Evolutionary conservation across 23 red algal species (phyloP).

Genomic region (Gracilaria vermiculophylla): DNA sequence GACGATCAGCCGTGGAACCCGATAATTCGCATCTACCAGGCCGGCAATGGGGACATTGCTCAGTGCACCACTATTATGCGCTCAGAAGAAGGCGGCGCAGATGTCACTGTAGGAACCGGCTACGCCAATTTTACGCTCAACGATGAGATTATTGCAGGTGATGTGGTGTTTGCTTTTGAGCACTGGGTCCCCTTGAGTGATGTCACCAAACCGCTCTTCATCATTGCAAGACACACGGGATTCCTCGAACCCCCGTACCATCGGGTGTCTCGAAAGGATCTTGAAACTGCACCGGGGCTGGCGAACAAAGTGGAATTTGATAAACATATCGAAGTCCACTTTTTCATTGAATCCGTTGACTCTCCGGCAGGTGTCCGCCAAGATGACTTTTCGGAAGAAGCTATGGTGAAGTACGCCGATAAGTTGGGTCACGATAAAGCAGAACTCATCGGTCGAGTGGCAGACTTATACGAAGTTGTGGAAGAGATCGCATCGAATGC

Average conservation of each 20-base stretch:
- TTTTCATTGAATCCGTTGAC: slow-evolving; percentile 70
- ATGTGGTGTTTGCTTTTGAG: slow-evolving; percentile 80
- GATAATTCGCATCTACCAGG: slow-evolving; percentile 66
- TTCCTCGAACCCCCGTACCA: slow-evolving; percentile 69
- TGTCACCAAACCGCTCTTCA: slow-evolving; percentile 81
- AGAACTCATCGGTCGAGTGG: slow-evolving; percentile 27
- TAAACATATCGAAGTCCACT: slow-evolving; percentile 51
- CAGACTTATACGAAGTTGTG: slow-evolving; percentile 42
- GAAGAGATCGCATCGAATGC: slow-evolving; percentile 33
- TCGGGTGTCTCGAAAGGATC: slow-evolving; percentile 38
- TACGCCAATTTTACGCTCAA: slow-evolving; percentile 65
- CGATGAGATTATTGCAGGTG: slow-evolving; percentile 76
- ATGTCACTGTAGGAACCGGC: slow-evolving; percentile 55
- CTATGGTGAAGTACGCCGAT: slow-evolving; percentile 26
- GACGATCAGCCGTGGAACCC: slow-evolving; percentile 85
- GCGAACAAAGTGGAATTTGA: slow-evolving; percentile 50
- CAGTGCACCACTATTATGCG: slow-evolving; percentile 55
- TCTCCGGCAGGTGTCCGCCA: slow-evolving; percentile 2
- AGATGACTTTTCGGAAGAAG: slow-evolving; percentile 52
- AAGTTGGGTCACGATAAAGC: slow-evolving; percentile 17
- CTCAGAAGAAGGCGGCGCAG: slow-evolving; percentile 30
- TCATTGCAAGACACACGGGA: slow-evolving; percentile 67
- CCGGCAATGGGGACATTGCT: slow-evolving; percentile 20
- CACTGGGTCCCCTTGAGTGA: slow-evolving; percentile 75
- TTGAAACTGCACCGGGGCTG: slow-evolving; percentile 79